phyloP scores from a whole-genome alignment of 345 rosid species.

The Leavenworthia alabamica region DNA sequence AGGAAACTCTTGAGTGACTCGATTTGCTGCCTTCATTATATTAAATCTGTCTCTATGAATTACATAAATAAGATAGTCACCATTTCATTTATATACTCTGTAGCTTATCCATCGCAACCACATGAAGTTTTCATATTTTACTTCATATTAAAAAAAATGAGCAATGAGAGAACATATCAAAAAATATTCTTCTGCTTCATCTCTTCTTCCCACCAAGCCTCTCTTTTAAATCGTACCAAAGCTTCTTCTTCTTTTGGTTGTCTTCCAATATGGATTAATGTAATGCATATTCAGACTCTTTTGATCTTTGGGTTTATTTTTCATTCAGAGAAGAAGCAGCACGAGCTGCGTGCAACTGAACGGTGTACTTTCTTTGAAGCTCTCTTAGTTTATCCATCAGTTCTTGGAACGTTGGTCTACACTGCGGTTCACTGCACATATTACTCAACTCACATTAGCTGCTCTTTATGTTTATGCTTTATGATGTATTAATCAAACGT shows the following conservation, averaged over 20 bases:
- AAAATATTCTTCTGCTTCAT: slow-evolving; percentile 7
- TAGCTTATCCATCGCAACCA: slow-evolving; percentile 5
- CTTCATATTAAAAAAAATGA: not conserved
- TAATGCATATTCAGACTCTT: not conserved
- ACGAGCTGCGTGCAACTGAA: slow-evolving; percentile 70
- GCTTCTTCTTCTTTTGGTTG: not conserved
- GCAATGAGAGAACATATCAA: not conserved
- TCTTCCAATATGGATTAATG: not conserved
- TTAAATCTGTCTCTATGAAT: not conserved
- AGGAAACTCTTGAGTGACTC: not conserved
- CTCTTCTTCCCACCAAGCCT: slow-evolving; percentile 2
- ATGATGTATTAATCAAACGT: not conserved
- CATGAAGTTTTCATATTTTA: not conserved
- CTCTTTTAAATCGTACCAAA: not conserved
- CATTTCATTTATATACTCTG: not conserved
- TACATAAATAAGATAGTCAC: not conserved
- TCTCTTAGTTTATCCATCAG: slow-evolving; percentile 71
- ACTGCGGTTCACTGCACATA: slow-evolving; percentile 58
- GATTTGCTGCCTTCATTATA: too few species aligned
- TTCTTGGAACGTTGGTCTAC: slow-evolving; percentile 81
- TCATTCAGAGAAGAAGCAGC: slow-evolving; percentile 42
- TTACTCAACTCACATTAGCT: slow-evolving; percentile 12
- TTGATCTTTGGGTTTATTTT: slow-evolving; percentile 9
- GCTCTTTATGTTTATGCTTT: not conserved
- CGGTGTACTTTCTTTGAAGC: slow-evolving; percentile 55